These are phyloP conservation scores for Cardiospermum halicacabum DNA, from an alignment of 345 rosid species.

Conservation along the genomic window DNA sequence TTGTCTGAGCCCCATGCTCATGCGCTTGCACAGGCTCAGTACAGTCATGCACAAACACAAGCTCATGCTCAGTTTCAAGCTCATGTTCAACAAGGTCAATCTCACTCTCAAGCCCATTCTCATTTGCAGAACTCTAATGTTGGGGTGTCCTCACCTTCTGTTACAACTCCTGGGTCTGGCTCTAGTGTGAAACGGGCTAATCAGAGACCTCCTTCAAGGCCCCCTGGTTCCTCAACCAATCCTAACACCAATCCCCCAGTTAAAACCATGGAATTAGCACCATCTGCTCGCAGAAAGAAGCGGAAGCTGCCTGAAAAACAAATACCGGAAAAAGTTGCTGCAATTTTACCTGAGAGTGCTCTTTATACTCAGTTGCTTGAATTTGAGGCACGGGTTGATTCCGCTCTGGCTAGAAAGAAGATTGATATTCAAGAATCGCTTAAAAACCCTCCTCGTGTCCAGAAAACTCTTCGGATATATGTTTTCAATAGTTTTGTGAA, in stretches of 20 bases:
- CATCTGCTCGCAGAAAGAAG: constrained; percentile 40
- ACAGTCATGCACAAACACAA: constrained; percentile 28
- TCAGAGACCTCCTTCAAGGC: constrained; percentile 48
- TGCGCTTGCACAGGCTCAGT: constrained; percentile 25
- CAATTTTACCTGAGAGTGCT: constrained; percentile 43
- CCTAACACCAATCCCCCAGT: constrained; percentile 28
- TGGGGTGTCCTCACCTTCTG: constrained; percentile 27
- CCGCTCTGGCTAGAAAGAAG: constrained; percentile 46
- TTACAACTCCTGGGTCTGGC: constrained; percentile 34
- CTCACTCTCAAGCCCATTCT: constrained; percentile 20
- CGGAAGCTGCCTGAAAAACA: constrained; percentile 43
- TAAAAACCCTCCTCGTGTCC: constrained; percentile 38
- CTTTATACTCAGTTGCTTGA: constrained; percentile 51
- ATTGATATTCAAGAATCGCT: constrained; percentile 41
- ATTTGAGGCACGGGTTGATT: constrained; percentile 47
- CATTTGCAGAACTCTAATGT: constrained; percentile 28
- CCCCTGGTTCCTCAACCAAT: constrained; percentile 35
- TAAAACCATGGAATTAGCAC: constrained; percentile 55
- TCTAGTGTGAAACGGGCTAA: constrained; percentile 35
- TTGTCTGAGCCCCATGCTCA: constrained; percentile 47
- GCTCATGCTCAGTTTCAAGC: constrained; percentile 23
- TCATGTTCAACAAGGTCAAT: constrained; percentile 24
- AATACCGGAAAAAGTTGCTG: constrained; percentile 49
- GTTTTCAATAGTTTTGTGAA: constrained; percentile 46
- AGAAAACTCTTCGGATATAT: constrained; percentile 46